Conservation (phyloP, 2,329 filamentous ascomycete genomes). For the Capronia epimyces region DNA sequence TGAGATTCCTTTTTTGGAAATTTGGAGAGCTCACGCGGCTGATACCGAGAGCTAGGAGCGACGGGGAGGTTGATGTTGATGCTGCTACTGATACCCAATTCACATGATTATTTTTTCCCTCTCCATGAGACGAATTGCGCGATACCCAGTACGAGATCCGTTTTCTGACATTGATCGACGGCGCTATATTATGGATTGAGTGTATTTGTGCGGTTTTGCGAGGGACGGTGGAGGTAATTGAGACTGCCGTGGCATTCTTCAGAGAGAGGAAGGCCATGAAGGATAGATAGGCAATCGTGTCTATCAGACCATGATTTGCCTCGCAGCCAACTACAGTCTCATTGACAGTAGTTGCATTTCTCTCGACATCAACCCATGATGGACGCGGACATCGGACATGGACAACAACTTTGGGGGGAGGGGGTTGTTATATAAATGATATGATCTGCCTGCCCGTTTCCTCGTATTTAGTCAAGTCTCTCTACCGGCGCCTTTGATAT, state of each 20-base stretch:
- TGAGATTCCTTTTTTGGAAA: background rate
- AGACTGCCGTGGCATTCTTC: background rate
- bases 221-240: background rate
- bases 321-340: too few species aligned
- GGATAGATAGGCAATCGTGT: background rate
- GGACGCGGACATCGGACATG: too few species aligned
- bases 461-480: too few species aligned
- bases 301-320: too few species aligned
- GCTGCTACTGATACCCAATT: slow-evolving; percentile 8
- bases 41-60: background rate
- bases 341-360: too few species aligned
- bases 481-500: too few species aligned
- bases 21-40: background rate
- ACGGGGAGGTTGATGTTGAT: background rate
- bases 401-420: too few species aligned
- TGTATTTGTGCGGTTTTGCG: background rate
- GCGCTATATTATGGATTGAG: slow-evolving; percentile 4
- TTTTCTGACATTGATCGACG: slow-evolving; percentile 10
- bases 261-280: background rate
- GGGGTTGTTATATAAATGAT: too few species aligned
- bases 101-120: slow-evolving; percentile 3
- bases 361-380: too few species aligned
- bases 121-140: background rate
- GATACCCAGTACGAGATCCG: slow-evolving; percentile 5
- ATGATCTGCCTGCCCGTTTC: too few species aligned